Percentiles rank a stretch among this genome's conserved stretches.
These are phyloP conservation scores for Xylaria arbuscula DNA, from an alignment of 2,329 filamentous ascomycete genomes.

Conservation along the genomic window DNA sequence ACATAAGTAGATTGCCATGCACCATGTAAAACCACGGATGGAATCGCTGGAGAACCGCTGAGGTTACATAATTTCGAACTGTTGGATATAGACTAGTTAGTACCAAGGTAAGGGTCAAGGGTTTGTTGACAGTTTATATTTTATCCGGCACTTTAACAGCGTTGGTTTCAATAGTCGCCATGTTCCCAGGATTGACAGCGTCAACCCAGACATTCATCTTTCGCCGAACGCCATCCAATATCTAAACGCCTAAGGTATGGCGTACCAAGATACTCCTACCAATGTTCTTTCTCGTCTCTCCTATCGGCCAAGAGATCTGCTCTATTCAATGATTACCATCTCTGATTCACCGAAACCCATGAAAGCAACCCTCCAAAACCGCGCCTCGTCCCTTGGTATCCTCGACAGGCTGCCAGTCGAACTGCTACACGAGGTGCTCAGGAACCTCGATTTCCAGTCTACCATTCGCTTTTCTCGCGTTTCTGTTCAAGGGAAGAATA, in stretches of 20 bases:
- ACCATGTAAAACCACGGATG: too few species aligned
- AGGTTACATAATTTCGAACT: too few species aligned
- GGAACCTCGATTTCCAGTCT: constrained; percentile 22
- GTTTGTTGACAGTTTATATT: too few species aligned
- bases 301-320: constrained; percentile 24
- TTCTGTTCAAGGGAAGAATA: constrained; percentile 22
- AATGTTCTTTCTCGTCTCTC: constrained; percentile 27
- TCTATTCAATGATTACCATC: constrained; percentile 30
- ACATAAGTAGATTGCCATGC: too few species aligned
- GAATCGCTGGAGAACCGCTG: too few species aligned
- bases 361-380: constrained; percentile 18
- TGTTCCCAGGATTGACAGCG: too few species aligned
- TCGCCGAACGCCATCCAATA: constrained; percentile 18
- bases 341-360: constrained; percentile 24
- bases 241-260: constrained; percentile 22
- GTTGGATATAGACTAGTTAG: too few species aligned
- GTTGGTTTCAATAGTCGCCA: too few species aligned
- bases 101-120: too few species aligned
- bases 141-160: too few species aligned
- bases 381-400: constrained; percentile 27
- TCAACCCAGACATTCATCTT: too few species aligned
- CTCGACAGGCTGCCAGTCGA: constrained; percentile 28
- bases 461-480: constrained; percentile 22
- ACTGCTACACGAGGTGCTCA: constrained; percentile 24
- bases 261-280: constrained; percentile 21